Evolutionary conservation across 441 rosid genomes (phyloP).

Genomic region (Caryocar brasiliense): DNA sequence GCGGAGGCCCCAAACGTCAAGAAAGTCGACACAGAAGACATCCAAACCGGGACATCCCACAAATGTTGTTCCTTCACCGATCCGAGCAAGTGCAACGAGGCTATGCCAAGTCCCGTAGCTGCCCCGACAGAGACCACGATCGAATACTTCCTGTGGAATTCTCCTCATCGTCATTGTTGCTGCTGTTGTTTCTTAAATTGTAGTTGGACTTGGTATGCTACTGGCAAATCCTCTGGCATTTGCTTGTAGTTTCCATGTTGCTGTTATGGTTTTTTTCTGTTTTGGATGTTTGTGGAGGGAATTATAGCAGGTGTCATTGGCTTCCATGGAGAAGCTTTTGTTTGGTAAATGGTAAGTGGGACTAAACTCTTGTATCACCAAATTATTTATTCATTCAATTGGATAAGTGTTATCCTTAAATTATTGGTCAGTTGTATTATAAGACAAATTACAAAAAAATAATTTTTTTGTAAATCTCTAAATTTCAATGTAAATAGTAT

Average conservation of each 20-base stretch:
- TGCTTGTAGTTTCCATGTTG: conserved; percentile 27
- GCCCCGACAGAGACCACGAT: conserved; percentile 45
- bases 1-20: conserved; percentile 53
- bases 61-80: conserved; percentile 35
- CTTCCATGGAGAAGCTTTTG: conserved; percentile 15
- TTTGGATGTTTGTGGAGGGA: conserved; percentile 5
- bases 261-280: conserved; percentile 4
- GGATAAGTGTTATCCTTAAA: too few species aligned
- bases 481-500: too few species aligned
- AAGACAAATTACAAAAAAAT: too few species aligned
- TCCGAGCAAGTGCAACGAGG: conserved; percentile 33
- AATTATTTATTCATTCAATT: too few species aligned
- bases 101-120: conserved; percentile 50
- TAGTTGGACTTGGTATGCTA: conserved; percentile 4
- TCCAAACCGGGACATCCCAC: conserved; percentile 59
- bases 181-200: conserved; percentile 1
- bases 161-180: conserved; percentile 27
- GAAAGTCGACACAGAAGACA: conserved; percentile 39
- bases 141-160: conserved; percentile 54
- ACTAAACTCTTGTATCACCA: too few species aligned
- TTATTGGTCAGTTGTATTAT: too few species aligned
- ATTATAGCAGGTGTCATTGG: conserved; percentile 3
- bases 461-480: too few species aligned
- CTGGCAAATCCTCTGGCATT: conserved; percentile 45
- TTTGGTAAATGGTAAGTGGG: conserved; percentile 11